Conservation (phyloP, 2,329 filamentous ascomycete species). For the Coniochaeta sp. region DNA sequence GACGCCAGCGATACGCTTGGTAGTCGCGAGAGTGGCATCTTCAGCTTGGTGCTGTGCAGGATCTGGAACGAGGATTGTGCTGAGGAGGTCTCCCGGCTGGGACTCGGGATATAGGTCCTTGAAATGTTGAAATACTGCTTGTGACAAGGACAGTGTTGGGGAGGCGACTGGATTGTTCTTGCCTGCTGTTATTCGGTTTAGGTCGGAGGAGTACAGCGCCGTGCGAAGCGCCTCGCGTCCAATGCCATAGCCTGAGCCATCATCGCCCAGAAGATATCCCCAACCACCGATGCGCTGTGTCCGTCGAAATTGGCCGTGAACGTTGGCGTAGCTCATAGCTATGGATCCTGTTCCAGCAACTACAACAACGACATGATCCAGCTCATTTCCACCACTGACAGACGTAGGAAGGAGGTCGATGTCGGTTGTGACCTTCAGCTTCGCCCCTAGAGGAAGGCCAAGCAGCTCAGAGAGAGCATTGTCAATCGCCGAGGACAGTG, state of each 20-base stretch:
- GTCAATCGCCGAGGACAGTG: conserved; percentile 18
- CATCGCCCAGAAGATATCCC: conserved; percentile 34
- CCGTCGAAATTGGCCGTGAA: conserved; percentile 12
- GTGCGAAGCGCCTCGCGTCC: conserved; percentile 25
- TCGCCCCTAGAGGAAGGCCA: conserved; percentile 10
- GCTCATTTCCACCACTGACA: conserved; percentile 8
- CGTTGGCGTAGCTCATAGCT: conserved; percentile 27
- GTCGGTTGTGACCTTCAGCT: conserved; percentile 27
- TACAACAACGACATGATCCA: conserved; percentile 22
- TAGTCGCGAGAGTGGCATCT: conserved; percentile 5
- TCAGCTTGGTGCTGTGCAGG: conserved; percentile 1
- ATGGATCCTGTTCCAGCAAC: conserved; percentile 35
- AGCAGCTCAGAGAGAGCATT: conserved; percentile 19
- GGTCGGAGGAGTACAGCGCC: conserved; percentile 22
- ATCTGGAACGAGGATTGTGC: conserved; percentile 10
- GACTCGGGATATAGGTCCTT: conserved; percentile 5
- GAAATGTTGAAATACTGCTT: conserved; percentile 11
- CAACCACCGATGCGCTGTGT: conserved; percentile 32
- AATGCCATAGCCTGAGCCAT: conserved; percentile 32
- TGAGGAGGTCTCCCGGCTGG: conserved; percentile 11
- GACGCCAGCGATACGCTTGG: conserved; percentile 11
- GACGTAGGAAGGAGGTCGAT: conserved; percentile 28
- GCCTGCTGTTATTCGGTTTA: background rate
- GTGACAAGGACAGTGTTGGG: conserved; percentile 5
- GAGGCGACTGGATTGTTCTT: background rate